Evolutionary conservation across 768 basidiomycete genomes (phyloP).

Genomic region (Cystofilobasidium bisporidii): DNA sequence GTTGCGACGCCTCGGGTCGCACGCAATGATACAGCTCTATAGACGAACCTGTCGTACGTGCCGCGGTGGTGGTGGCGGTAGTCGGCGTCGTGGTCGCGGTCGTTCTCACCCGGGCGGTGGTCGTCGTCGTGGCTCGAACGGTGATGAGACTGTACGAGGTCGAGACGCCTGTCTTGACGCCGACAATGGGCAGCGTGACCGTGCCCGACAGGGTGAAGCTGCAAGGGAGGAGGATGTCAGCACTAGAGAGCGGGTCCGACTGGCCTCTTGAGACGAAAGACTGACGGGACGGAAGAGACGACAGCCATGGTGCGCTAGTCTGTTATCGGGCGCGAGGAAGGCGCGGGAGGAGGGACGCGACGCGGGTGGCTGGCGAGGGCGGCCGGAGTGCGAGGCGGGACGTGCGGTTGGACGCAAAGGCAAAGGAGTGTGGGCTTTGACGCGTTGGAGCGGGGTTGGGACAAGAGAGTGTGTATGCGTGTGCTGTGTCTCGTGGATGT

Average conservation of each 20-base stretch:
- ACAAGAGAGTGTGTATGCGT: too few relatives aligned
- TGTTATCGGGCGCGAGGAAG: not conserved
- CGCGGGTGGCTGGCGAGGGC: too few relatives aligned
- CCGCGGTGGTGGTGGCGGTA: too few relatives aligned
- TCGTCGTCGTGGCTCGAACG: not conserved
- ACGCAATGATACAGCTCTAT: too few relatives aligned
- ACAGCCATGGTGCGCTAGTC: not conserved
- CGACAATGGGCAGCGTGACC: not conserved
- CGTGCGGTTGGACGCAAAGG: too few relatives aligned
- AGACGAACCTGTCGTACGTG: too few relatives aligned
- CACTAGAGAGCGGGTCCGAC: too few relatives aligned
- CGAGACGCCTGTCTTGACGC: not conserved
- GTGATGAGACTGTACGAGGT: not conserved
- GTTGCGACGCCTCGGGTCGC: too few relatives aligned
- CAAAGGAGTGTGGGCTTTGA: too few relatives aligned
- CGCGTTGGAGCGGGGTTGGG: too few relatives aligned
- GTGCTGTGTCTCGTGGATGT: too few relatives aligned
- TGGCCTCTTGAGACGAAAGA: not conserved
- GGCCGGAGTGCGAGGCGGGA: too few relatives aligned
- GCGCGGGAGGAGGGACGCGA: not conserved
- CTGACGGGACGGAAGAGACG: not conserved
- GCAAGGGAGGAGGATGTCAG: not conserved
- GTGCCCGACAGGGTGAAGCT: not conserved
- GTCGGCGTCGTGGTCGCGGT: not conserved
- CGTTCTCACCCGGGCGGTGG: not conserved